Base-by-base conservation (phyloP, 371 early-diverging fungal species). In the Apophysomyces sp. region DNA sequence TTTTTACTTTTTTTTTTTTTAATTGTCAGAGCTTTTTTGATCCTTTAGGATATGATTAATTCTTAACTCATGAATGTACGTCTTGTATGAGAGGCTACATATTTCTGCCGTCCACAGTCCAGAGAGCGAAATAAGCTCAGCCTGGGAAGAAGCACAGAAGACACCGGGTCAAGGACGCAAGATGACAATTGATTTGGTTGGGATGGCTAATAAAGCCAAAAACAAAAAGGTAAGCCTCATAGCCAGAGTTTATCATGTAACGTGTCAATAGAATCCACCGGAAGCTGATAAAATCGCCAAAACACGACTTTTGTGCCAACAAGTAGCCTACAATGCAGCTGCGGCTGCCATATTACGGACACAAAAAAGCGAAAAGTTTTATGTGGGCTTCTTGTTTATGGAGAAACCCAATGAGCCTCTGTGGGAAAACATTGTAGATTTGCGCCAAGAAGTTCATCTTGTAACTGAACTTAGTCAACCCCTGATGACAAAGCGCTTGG, bases 321-420 rank as follows among this genome's bases (percentile, higher is more conserved):
- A 84, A 32, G 74, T 84, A 11, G 88, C 89, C 0, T 89, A 84
- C 61, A 88, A 85, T 63, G 82, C 87, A 0, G 58, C 82, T 5
- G 74, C 83, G 0, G 78, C 89, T 5, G 84, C 78, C 4, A 73
- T 88, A 4, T 32, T 87, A 16, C 77, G 82, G 28, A 86, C 88
- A 0, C 86, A 83, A 57, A 63, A 53, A 9, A 62, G 57, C 18
- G 71, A 76, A 59, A 73, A 68, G 5, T 78, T 82, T 52, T 86
- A 67, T 67, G 67, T 66, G 2, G 73, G 70, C 4, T 79, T 84
- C 40, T 66, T 87, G 9, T 76, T 84, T 55, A 64, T 74, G 4
- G 80, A 78, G 28, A 72, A 75, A 7, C 71, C 63, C 2, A 66
- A 70, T 4, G 69, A 72, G 16, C 76, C 57, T 26, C 67, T 82